Percentiles rank a stretch among this genome's conserved stretches.
Conservation (phyloP, 208 protist genomes). For the Porcisia hertigi region DNA sequence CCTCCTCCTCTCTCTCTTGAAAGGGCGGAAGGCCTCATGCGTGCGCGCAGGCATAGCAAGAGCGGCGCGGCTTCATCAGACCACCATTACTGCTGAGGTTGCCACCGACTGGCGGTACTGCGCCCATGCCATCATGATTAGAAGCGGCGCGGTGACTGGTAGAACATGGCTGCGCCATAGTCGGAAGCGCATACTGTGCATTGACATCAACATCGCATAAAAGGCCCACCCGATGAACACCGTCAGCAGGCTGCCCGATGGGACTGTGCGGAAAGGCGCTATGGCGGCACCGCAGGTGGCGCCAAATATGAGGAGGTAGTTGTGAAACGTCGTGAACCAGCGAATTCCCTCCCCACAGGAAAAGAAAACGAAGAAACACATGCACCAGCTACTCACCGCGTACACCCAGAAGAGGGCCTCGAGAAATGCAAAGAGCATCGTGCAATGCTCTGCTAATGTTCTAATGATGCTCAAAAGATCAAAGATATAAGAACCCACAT, state of each 20-base stretch:
- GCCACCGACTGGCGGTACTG: conserved; percentile 14
- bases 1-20: too few species aligned
- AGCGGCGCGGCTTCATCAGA: neutral
- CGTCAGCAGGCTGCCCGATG: conserved; percentile 55
- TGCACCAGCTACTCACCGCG: conserved; percentile 83
- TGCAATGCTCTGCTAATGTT: neutral
- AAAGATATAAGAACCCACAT: neutral
- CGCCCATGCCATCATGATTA: conserved; percentile 33
- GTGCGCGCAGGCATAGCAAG: neutral
- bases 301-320: conserved; percentile 76
- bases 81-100: neutral
- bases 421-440: conserved; percentile 32
- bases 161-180: conserved; percentile 77
- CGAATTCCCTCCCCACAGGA: conserved; percentile 78
- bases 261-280: conserved; percentile 47
- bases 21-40: neutral
- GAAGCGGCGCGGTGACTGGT: conserved; percentile 65
- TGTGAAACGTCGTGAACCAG: conserved; percentile 81
- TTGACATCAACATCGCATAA: conserved; percentile 78
- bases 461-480: neutral
- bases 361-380: conserved; percentile 90
- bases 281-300: conserved; percentile 52
- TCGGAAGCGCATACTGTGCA: conserved; percentile 69
- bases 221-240: conserved; percentile 77
- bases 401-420: conserved; percentile 69